These are phyloP conservation scores for Cryptosporidium felis DNA, from an alignment of 169 alveolate species.

Conservation along the genomic window DNA sequence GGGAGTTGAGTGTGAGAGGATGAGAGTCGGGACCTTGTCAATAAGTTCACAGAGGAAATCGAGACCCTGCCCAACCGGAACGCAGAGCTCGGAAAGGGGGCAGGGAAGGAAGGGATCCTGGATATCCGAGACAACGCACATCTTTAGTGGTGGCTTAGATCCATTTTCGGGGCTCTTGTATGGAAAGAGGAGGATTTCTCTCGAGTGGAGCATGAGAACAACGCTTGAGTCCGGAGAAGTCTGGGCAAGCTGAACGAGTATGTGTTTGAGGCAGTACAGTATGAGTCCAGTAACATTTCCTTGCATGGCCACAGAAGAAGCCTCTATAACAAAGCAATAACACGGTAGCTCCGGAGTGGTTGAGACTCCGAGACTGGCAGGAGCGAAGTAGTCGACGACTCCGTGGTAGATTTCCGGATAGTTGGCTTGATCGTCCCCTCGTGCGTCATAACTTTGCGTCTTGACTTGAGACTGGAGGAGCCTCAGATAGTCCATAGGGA, in stretches of 20 bases:
- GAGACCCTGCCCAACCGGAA: conserved; percentile 25
- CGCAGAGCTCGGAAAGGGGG: conserved; percentile 50
- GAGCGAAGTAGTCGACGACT: conserved; percentile 66
- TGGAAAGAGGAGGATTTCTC: conserved; percentile 52
- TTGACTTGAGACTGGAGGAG: conserved; percentile 45
- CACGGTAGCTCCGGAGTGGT: conserved; percentile 54
- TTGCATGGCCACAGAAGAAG: conserved; percentile 43
- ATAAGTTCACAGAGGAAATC: conserved; percentile 23
- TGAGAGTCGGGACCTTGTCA: conserved; percentile 17
- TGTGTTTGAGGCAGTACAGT: conserved; percentile 38
- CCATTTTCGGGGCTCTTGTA: background rate
- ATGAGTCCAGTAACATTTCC: conserved; percentile 15
- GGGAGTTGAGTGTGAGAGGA: conserved; percentile 28
- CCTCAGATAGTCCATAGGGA: conserved; percentile 56
- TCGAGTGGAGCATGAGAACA: conserved; percentile 34
- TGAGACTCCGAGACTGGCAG: conserved; percentile 55
- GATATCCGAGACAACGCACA: conserved; percentile 53
- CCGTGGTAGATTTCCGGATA: conserved; percentile 68
- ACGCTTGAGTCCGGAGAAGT: conserved; percentile 30
- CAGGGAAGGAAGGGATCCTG: conserved; percentile 57
- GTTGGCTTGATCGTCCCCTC: conserved; percentile 17
- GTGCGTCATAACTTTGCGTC: conserved; percentile 2
- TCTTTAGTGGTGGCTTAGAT: conserved; percentile 5
- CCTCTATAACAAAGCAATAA: conserved; percentile 61
- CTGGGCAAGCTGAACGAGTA: conserved; percentile 11